Evolutionary conservation across 345 rosid genomes (phyloP).

Genomic region (Eucalyptus coolabah): DNA sequence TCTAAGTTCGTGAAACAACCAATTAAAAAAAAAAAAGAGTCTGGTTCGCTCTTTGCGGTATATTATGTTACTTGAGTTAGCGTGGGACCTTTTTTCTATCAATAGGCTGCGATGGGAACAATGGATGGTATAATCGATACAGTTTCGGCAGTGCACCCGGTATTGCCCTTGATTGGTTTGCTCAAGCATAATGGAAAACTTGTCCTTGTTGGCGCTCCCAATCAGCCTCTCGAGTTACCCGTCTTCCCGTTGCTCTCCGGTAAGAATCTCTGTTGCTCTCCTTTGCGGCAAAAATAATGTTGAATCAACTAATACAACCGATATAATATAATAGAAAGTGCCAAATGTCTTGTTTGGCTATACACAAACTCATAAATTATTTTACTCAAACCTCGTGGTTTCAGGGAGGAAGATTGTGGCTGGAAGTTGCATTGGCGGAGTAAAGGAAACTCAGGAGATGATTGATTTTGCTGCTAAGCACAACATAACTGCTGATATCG

Average conservation of each 20-base stretch:
- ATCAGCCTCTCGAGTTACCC: conserved; percentile 28
- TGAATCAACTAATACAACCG: neutral
- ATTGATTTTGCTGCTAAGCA: conserved; percentile 4
- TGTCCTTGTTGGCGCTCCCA: conserved; percentile 34
- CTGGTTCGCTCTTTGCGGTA: neutral
- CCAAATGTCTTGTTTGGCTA: neutral
- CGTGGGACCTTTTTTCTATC: neutral
- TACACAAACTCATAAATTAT: neutral
- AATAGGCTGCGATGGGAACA: neutral
- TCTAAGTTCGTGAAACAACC: too few relatives aligned
- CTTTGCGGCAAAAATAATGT: neutral
- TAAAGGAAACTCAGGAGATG: conserved; percentile 25
- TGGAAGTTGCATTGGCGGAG: neutral
- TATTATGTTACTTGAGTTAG: neutral
- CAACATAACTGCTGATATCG: neutral
- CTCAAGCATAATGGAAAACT: conserved; percentile 39
- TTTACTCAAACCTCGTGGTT: neutral
- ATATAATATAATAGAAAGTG: neutral
- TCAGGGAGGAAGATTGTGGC: conserved; percentile 7
- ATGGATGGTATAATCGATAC: conserved; percentile 57
- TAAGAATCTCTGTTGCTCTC: neutral
- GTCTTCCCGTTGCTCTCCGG: conserved; percentile 10
- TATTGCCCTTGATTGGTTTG: conserved; percentile 29
- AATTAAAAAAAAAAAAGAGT: too few relatives aligned
- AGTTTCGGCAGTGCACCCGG: conserved; percentile 27